Evolutionary conservation across 495 filamentous ascomycete species (phyloP), one percentile per base, ranked within the genome.

Genomic region (Penicillium egyptiacum): DNA sequence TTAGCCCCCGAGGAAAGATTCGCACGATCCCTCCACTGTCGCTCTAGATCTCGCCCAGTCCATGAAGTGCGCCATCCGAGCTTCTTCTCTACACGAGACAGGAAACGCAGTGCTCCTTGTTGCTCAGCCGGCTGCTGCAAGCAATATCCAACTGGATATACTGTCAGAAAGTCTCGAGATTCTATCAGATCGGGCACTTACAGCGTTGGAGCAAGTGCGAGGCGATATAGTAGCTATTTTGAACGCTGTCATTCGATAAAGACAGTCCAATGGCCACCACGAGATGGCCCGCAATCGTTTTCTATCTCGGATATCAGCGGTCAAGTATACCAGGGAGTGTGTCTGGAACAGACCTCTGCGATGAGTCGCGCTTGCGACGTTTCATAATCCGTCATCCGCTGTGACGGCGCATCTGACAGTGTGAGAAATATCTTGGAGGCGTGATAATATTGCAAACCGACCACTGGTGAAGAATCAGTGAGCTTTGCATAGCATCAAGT

Each of bases 201-300:
- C 69, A 75, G 46, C 70, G 67, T 56, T 72, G 63, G 7, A 75
- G 56, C 6, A 75, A 44, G 46, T 75, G 72, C 8, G 69, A 73
- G n/a, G 65, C 67, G 63, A 75, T 73, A 28, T 72, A 75, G 39
- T 70, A 73, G n/a, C 65, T 69, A 55, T 75, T 75, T 22, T 70
- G 60, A 8, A 75, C 72, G 30, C 64, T 70, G 55, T 75, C 72
- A 43, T 75, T 75, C 12, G 72, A 75, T 28, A 58, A 63, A 9
- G 70, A 73, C 2, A 75, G 59, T 16, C 72, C 72, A 28, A 75
- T 68, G 3, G 70, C 72, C 20, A 59, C 68, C 3, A 66, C 45
- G 1, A 75, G 41, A 52, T 75, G 70, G 12, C 55, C 56, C 4
- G 72, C 65, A 26, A 75, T 70, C 3, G 55, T 67, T 66, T 60